Evolutionary conservation across 2,329 filamentous ascomycete species (phyloP), one percentile per base, ranked within the genome.

Genomic region (Bimuria novae-zelandiae): DNA sequence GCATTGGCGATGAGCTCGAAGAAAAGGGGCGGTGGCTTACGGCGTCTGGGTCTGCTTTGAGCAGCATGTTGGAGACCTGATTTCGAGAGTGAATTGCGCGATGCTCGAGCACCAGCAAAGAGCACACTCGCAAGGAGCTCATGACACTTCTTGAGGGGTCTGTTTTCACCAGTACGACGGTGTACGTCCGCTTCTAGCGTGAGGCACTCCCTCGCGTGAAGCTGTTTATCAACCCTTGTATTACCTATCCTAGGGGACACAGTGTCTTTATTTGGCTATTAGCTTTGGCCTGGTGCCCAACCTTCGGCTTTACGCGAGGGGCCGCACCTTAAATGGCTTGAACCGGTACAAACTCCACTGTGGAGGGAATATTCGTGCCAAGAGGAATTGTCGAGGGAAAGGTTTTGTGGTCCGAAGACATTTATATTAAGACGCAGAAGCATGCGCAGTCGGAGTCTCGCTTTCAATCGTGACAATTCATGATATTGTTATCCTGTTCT

Each of bases 21-120:
- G 87, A 89, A 72, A 82, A 85, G 62, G 89, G 87, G 5, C 79
- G 89, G 60, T 93, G 89, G 89, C 85, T 86, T 75, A 82, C 84
- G 60, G 86, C 86, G 16, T 85, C 84, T n/a, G 88, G 91, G 67
- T 75, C 77, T 7, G 81, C 75, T 12, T 70, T 92, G 70, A 84
- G 77, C 65, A 79, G 82, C 53, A 84, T 89, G 74, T 68, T 91
- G 61, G 84, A 86, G 59, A 76, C 85, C 14, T 73, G 81, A 61
- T 30, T 23, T 44, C 16, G 17, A 22, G 10, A 1, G 19, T 22
- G 16, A 8, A 23, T 22, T 7, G 30, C 17, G 29, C 17, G 17
- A 11, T 16, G 10, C 7, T 32, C 16, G 19, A 32, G 22, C 27
- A 16, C 6, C 8, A 32, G 6, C 2, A 17, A n/a, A 5, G 17